Evolutionary conservation across 495 filamentous ascomycete genomes (phyloP).

Genomic region (Parathielavia appendiculata): DNA sequence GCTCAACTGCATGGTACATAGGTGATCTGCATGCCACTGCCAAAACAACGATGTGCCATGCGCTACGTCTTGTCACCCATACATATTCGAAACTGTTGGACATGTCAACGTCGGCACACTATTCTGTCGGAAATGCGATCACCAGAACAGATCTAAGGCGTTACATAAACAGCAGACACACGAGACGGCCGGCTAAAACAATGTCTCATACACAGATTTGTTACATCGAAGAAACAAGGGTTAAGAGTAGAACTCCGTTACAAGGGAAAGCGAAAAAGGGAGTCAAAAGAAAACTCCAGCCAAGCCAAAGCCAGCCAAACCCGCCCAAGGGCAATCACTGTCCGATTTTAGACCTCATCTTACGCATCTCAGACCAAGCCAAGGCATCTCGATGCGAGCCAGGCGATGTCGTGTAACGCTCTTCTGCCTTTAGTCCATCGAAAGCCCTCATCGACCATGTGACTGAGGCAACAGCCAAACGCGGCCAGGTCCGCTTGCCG

Average conservation of each 20-base stretch:
- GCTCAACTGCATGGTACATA: too few relatives aligned
- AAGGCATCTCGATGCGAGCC: slow-evolving; percentile 12
- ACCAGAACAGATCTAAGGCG: not conserved
- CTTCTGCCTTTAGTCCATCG: not conserved
- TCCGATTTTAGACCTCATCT: slow-evolving; percentile 27
- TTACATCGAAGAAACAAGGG: slow-evolving; percentile 9
- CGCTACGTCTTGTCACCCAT: not conserved
- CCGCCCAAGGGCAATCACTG: slow-evolving; percentile 18
- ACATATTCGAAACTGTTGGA: too few relatives aligned
- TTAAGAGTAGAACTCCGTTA: slow-evolving; percentile 5
- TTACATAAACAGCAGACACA: not conserved
- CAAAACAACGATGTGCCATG: too few relatives aligned
- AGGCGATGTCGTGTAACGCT: not conserved
- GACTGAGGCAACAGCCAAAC: not conserved
- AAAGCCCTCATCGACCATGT: not conserved
- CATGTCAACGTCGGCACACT: not conserved
- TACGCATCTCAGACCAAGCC: slow-evolving; percentile 32
- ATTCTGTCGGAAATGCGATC: not conserved
- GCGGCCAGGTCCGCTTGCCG: slow-evolving; percentile 4
- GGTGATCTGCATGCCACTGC: too few relatives aligned
- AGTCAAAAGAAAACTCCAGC: slow-evolving; percentile 30
- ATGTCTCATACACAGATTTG: slow-evolving; percentile 13
- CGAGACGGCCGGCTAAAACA: not conserved
- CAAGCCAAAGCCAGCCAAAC: slow-evolving; percentile 19
- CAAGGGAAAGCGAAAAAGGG: slow-evolving; percentile 11